A percentile compares a stretch with the other conserved stretches of the same genome.
phyloP scores from a whole-genome alignment of 1,139 yeast species.

The Debaryomyces udenii region DNA sequence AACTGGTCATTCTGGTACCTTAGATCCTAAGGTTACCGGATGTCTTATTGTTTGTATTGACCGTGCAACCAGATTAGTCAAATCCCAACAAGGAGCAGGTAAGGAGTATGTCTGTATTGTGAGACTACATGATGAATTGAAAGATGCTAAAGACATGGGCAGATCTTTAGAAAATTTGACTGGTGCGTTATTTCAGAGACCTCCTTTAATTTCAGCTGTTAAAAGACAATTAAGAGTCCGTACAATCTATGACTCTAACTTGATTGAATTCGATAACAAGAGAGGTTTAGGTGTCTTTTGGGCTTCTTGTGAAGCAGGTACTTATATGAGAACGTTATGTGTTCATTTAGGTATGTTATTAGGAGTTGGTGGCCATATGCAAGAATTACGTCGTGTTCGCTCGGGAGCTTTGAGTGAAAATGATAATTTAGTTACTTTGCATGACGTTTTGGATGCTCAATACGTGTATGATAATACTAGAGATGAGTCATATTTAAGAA shows the following conservation, averaged over 20 bases:
- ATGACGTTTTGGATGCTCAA: conserved; percentile 97
- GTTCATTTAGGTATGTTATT: conserved; percentile 97
- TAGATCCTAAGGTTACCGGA: conserved; percentile 98
- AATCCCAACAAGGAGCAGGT: conserved; percentile 99
- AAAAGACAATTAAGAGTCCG: conserved; percentile 98
- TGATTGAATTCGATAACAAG: conserved; percentile 95
- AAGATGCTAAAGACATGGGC: conserved; percentile 87
- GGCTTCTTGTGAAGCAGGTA: conserved; percentile 99
- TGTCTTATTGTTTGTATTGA: conserved; percentile 97
- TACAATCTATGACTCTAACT: conserved; percentile 93
- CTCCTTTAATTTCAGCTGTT: conserved; percentile 97
- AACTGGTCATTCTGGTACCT: conserved; percentile 98
- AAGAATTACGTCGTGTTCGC: conserved; percentile 98
- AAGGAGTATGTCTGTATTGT: conserved; percentile 98
- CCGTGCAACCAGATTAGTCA: conserved; percentile 96
- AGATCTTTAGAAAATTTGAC: conserved; percentile 91
- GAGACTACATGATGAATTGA: conserved; percentile 89
- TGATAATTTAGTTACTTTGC: conserved; percentile 92
- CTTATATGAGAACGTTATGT: conserved; percentile 98
- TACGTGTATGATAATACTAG: conserved; percentile 97
- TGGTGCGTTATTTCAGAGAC: conserved; percentile 98
- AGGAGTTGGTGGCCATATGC: conserved; percentile 99
- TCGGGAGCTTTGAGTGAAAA: conserved; percentile 93
- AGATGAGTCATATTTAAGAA: conserved; percentile 93
- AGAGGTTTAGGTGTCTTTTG: conserved; percentile 97